Conservation (phyloP, 73 alveolate genomes). For the Loxodes magnus region DNA sequence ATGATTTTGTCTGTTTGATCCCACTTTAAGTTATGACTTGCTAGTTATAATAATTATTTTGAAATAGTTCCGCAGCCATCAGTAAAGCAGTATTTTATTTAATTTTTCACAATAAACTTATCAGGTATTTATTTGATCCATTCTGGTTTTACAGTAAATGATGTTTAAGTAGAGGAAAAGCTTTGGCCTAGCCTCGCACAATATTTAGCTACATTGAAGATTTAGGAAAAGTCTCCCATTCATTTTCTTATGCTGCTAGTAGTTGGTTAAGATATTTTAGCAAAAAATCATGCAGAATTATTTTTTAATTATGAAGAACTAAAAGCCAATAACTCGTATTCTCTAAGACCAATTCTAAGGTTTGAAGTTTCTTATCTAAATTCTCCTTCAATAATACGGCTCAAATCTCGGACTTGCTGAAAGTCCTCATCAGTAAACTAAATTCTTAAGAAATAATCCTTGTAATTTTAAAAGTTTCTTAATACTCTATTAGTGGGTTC, state of each 20-base stretch:
- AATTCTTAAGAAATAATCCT: no score
- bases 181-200: conserved; percentile 80
- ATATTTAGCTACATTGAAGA: conserved; percentile 54
- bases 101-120: conserved; percentile 30
- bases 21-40: background rate
- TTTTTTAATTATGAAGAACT: conserved; percentile 67
- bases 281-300: conserved; percentile 71
- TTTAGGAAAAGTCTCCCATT: conserved; percentile 65
- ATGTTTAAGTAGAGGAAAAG: conserved; percentile 51
- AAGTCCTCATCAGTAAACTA: no score
- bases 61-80: conserved; percentile 82
- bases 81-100: conserved; percentile 37
- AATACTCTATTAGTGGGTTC: no score
- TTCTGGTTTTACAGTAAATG: conserved; percentile 27
- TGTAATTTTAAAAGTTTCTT: no score
- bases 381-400: no score
- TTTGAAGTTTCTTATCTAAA: no score
- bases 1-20: conserved; percentile 21
- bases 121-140: conserved; percentile 20
- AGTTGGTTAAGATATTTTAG: conserved; percentile 23
- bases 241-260: conserved; percentile 28
- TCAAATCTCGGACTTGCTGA: no score
- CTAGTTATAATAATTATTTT: conserved; percentile 43
- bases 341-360: conserved; percentile 26
- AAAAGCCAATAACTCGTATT: conserved; percentile 54